Evolutionary conservation across 1,284 basidiomycete species (phyloP).

Genomic region (Megacollybia platyphylla): DNA sequence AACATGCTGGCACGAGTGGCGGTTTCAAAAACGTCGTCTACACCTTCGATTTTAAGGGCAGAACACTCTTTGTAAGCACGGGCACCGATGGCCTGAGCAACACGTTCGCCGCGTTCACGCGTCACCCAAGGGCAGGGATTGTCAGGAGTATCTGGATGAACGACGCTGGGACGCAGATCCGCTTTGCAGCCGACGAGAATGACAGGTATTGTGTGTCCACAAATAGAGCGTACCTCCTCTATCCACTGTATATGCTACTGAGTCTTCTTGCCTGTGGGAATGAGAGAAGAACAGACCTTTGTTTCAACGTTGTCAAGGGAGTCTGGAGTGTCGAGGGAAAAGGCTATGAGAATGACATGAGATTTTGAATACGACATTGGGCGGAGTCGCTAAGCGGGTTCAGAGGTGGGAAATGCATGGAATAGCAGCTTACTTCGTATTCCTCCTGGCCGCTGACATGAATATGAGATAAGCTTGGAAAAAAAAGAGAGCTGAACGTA

Average conservation of each 20-base stretch:
- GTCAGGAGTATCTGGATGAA: conserved; percentile 26
- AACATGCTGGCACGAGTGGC: conserved; percentile 91
- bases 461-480: conserved; percentile 9
- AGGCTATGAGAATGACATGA: conserved; percentile 97
- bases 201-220: conserved; percentile 74
- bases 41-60: conserved; percentile 83
- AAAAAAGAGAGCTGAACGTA: conserved; percentile 27
- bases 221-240: conserved; percentile 89
- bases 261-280: conserved; percentile 2
- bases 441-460: conserved; percentile 78
- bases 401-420: not conserved
- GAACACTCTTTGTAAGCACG: conserved; percentile 90
- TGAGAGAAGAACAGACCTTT: conserved; percentile 37
- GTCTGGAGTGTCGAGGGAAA: conserved; percentile 92
- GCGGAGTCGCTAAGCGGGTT: conserved; percentile 57
- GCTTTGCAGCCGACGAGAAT: conserved; percentile 82
- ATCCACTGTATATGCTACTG: conserved; percentile 62
- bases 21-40: conserved; percentile 91
- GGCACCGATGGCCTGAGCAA: conserved; percentile 74
- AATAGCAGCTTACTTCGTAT: conserved; percentile 54
- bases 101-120: conserved; percentile 64
- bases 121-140: conserved; percentile 43
- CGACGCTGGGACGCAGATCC: conserved; percentile 54
- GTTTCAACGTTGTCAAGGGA: conserved; percentile 91
- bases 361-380: conserved; percentile 97